Evolutionary conservation across 2,329 filamentous ascomycete species (phyloP), one percentile per base, ranked within the genome.

Genomic region (Emericellopsis cladophorae): DNA sequence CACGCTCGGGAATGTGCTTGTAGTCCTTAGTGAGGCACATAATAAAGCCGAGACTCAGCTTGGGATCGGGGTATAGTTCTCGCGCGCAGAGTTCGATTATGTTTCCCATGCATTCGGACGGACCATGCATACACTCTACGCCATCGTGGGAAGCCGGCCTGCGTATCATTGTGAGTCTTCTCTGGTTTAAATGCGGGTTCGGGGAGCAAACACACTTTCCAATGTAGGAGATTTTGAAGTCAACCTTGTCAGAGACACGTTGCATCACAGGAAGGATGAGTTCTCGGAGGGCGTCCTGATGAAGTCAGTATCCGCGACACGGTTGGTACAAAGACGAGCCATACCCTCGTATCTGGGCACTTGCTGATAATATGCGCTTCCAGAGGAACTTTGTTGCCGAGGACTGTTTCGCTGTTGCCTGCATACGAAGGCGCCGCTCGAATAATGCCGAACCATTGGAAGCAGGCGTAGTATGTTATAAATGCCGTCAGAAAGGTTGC

Each of bases 311-410:
- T 15, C 23, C 22, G n/a, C 24, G 18, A 21, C 18, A 21, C 18
- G 18, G 18, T 21, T 21, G 23, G 21, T 22, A 14, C 11, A 3
- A 15, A 26, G 5, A 18, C 5, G 36, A 11, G 45, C 62, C 10
- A 21, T 54, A 75, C 72, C 58, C 72, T 74, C 2, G 92, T 88
- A 61, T 98, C 92, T 0, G 90, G 89, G 54, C 92, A 98, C 70
- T 96, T 95, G 64, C 80, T 85, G 81, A 96, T 98, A 51, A 96
- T 92, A 59, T 96, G 90, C 42, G 87, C 85, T 59, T 98, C 92
- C 2, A 98, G 64, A 4, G 87, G 84, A 5, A 96, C 82, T 43
- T 68, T 61, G 23, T 44, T 39, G n/a, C n/a, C 32, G 8, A 21
- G n/a, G n/a, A 7, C 32, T 3, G 6, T 29, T 29, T 29, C 26